These are phyloP conservation scores for Erysimum cheiri DNA, from an alignment of 441 rosid genomes.

Conservation along the genomic window DNA sequence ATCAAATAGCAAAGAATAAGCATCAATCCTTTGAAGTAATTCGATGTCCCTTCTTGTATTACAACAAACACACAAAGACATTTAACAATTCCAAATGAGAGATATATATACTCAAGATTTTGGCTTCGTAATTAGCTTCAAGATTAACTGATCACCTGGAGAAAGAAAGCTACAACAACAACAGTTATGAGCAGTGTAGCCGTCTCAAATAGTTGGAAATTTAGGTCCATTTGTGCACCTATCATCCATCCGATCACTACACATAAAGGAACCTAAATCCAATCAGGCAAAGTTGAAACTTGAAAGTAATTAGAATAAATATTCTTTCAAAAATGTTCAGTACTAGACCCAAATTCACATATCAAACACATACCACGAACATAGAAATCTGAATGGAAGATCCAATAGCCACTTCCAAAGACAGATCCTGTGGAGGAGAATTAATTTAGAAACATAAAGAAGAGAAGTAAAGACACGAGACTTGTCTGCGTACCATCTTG, in stretches of 20 bases:
- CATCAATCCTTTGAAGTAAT: conserved; percentile 96
- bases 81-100: conserved; percentile 14
- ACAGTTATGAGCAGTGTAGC: conserved; percentile 91
- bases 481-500: conserved; percentile 71
- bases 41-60: conserved; percentile 94
- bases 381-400: conserved; percentile 93
- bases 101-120: neutral
- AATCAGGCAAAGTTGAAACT: too few relatives aligned
- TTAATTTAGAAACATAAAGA: neutral
- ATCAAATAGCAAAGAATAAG: conserved; percentile 93
- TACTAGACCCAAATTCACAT: too few relatives aligned
- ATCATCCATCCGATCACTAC: conserved; percentile 93
- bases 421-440: conserved; percentile 66
- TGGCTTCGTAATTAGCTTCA: too few relatives aligned
- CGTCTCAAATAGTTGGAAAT: conserved; percentile 93
- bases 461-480: neutral
- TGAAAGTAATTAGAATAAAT: neutral
- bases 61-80: conserved; percentile 13
- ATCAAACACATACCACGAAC: conserved; percentile 80
- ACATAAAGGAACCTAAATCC: conserved; percentile 81
- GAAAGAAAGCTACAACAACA: conserved; percentile 88
- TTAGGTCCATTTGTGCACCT: conserved; percentile 88
- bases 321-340: conserved; percentile 3
- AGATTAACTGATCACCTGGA: too few relatives aligned
- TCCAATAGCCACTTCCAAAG: conserved; percentile 94